Percentiles rank a stretch among this genome's conserved stretches.
These are phyloP conservation scores for Pelargonium nanum DNA, from an alignment of 345 rosid genomes.

Conservation along the genomic window DNA sequence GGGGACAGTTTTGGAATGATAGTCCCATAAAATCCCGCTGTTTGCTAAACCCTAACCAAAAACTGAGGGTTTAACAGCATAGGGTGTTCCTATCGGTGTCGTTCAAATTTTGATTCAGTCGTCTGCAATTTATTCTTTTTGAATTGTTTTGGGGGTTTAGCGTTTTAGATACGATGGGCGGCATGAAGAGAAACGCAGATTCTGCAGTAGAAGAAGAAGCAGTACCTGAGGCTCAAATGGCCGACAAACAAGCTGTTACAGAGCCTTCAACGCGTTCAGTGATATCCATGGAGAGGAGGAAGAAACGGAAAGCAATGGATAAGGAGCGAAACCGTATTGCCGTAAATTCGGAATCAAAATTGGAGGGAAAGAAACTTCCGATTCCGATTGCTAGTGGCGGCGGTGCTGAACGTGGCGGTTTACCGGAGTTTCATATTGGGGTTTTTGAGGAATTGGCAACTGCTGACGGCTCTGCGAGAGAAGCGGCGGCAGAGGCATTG, in stretches of 20 bases:
- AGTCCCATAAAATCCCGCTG: too few species aligned
- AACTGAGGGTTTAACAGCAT: too few species aligned
- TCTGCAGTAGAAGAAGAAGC: conserved; percentile 1
- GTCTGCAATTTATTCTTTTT: too few species aligned
- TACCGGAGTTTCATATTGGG: conserved; percentile 61
- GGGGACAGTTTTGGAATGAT: too few species aligned
- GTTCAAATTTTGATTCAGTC: too few species aligned
- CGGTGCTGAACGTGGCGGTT: background rate
- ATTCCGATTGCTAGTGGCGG: too few species aligned
- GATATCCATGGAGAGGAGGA: conserved; percentile 70
- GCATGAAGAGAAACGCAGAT: conserved; percentile 42
- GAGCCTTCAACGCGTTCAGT: conserved; percentile 34
- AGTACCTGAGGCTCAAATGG: background rate
- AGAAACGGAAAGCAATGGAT: conserved; percentile 42
- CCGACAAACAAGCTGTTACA: conserved; percentile 3
- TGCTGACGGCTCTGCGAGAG: conserved; percentile 41
- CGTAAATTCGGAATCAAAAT: background rate
- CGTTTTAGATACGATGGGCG: conserved; percentile 30
- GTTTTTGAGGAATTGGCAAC: conserved; percentile 71
- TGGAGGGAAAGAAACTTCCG: too few species aligned
- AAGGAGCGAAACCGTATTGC: background rate
- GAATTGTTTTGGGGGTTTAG: too few species aligned
- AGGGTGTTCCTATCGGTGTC: too few species aligned
- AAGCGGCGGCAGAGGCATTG: conserved; percentile 56
- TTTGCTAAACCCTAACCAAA: too few species aligned